Percentiles rank a stretch among this genome's conserved stretches.
These are phyloP conservation scores for Blumeria hordei DNA, from an alignment of 2,329 filamentous ascomycete species.

Conservation along the genomic window DNA sequence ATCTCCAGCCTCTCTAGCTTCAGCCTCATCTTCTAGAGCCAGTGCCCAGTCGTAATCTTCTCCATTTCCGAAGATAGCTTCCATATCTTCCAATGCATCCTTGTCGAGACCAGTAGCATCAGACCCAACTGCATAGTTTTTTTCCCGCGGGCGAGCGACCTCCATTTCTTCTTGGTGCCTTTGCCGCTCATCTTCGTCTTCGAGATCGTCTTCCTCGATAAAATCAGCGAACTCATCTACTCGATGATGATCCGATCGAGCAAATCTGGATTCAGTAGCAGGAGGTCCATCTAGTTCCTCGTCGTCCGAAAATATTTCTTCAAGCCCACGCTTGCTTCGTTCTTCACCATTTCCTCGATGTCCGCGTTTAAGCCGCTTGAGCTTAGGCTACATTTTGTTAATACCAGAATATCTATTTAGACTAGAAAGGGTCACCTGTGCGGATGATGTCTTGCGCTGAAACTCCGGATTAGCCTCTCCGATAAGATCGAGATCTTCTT, in stretches of 20 bases:
- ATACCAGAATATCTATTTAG: background rate
- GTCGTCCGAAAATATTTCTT: conserved; percentile 89
- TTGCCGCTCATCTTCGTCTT: conserved; percentile 57
- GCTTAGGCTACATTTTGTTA: conserved; percentile 41
- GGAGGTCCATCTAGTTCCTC: conserved; percentile 46
- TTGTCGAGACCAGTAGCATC: conserved; percentile 75
- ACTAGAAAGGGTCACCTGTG: conserved; percentile 32
- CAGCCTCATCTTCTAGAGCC: conserved; percentile 66
- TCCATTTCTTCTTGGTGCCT: conserved; percentile 66
- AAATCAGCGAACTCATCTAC: conserved; percentile 81
- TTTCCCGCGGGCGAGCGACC: conserved; percentile 56
- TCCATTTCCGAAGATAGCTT: conserved; percentile 83
- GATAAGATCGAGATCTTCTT: conserved; percentile 89
- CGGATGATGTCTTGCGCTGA: conserved; percentile 33
- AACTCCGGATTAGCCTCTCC: conserved; percentile 55
- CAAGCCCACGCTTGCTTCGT: conserved; percentile 45
- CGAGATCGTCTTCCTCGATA: conserved; percentile 86
- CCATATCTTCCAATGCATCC: conserved; percentile 84
- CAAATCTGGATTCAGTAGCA: conserved; percentile 17
- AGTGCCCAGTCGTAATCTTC: conserved; percentile 92
- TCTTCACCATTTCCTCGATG: conserved; percentile 52
- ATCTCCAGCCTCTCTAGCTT: conserved; percentile 54
- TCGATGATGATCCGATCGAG: conserved; percentile 25
- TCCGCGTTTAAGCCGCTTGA: conserved; percentile 88
- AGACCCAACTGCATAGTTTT: conserved; percentile 42